phyloP scores from a whole-genome alignment of 2,329 filamentous ascomycete genomes.

The Bipolaris sorokiniana region DNA sequence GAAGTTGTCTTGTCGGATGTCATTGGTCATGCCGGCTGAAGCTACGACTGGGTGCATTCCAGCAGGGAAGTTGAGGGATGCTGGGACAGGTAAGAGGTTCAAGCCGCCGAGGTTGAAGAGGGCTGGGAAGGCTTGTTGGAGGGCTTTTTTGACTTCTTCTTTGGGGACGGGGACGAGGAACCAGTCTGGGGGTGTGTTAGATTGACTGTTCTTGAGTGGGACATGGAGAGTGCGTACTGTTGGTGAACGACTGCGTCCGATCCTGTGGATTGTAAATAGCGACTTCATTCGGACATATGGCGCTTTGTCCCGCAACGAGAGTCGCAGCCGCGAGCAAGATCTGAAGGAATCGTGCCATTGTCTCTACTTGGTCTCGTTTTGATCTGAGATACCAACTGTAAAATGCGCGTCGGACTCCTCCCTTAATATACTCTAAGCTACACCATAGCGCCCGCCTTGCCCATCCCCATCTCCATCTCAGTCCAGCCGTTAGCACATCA shows the following conservation, averaged over 20 bases:
- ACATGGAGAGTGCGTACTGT: slow-evolving; percentile 2
- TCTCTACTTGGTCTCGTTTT: background rate
- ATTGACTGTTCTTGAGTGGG: background rate
- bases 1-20: slow-evolving; percentile 12
- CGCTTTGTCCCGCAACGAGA: slow-evolving; percentile 5
- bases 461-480: no score
- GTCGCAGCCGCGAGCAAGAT: slow-evolving; percentile 4
- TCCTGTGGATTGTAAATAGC: slow-evolving; percentile 13
- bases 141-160: slow-evolving; percentile 9
- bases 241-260: slow-evolving; percentile 15
- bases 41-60: slow-evolving; percentile 16
- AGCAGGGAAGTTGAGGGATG: slow-evolving; percentile 1
- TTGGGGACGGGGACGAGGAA: slow-evolving; percentile 14
- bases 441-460: background rate
- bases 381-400: background rate
- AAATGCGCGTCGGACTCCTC: background rate
- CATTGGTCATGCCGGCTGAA: slow-evolving; percentile 1
- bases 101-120: slow-evolving; percentile 7
- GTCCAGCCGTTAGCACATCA: background rate
- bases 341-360: slow-evolving; percentile 7
- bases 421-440: background rate
- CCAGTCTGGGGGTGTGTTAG: slow-evolving; percentile 7
- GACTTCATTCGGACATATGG: slow-evolving; percentile 17
- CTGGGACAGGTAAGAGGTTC: slow-evolving; percentile 4
- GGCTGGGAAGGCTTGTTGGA: slow-evolving; percentile 8